Conservation (phyloP, 2,329 filamentous ascomycete species). For the Lojkania enalia region DNA sequence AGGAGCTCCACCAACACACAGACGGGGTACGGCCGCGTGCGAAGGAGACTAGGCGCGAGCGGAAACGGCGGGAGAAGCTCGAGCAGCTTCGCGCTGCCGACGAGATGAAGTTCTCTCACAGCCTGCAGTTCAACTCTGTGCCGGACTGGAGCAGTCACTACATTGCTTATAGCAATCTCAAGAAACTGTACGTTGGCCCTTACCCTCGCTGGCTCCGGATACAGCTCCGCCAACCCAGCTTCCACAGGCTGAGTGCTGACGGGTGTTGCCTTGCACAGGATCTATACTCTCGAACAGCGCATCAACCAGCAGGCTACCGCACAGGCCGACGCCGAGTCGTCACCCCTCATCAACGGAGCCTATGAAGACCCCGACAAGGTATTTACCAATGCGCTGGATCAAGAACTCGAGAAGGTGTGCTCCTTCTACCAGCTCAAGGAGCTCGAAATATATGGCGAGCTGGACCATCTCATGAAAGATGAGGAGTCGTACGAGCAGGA, state of each 20-base stretch:
- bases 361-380: constrained; percentile 73
- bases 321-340: constrained; percentile 74
- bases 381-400: constrained; percentile 79
- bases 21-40: constrained; percentile 3
- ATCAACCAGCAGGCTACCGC: constrained; percentile 62
- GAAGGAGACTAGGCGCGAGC: constrained; percentile 30
- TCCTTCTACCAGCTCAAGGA: constrained; percentile 92
- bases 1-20: constrained; percentile 23
- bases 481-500: constrained; percentile 69
- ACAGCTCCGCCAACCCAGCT: too few relatives aligned
- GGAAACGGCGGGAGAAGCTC: constrained; percentile 65
- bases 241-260: constrained; percentile 22
- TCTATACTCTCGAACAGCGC: constrained; percentile 91
- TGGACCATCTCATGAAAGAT: constrained; percentile 75
- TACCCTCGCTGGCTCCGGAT: not conserved
- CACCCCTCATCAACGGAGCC: constrained; percentile 73
- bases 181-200: constrained; percentile 76
- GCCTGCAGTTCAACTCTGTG: constrained; percentile 98
- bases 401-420: constrained; percentile 91
- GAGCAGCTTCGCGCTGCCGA: constrained; percentile 70
- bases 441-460: constrained; percentile 79
- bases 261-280: constrained; percentile 57
- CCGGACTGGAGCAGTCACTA: constrained; percentile 99
- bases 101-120: constrained; percentile 99
- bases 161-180: constrained; percentile 97